A percentile compares a stretch with the other conserved stretches of the same genome.
phyloP scores from a whole-genome alignment of 768 basidiomycete genomes.

The Cyclocybe cylindracea region DNA sequence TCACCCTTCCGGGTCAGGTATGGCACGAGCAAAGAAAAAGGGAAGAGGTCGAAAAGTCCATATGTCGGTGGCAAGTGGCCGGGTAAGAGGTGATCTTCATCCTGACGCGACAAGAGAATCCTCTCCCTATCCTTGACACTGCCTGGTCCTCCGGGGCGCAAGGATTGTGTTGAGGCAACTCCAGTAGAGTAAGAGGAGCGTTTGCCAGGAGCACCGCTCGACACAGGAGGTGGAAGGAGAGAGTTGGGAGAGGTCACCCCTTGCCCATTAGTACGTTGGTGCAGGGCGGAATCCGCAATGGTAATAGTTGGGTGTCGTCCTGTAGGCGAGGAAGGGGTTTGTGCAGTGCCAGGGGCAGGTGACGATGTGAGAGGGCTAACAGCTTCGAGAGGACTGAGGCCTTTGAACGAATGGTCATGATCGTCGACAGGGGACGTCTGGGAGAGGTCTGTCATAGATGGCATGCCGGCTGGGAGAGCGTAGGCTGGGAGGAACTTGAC shows the following conservation, averaged over 20 bases:
- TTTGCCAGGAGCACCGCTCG: constrained; percentile 12
- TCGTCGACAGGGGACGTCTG: not conserved
- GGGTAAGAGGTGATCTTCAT: constrained; percentile 52
- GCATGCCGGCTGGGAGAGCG: constrained; percentile 51
- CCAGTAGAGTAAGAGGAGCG: constrained; percentile 6
- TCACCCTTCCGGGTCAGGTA: constrained; percentile 47
- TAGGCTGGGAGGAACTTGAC: constrained; percentile 75
- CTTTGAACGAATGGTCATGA: not conserved
- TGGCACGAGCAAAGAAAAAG: constrained; percentile 61
- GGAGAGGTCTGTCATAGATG: constrained; percentile 27
- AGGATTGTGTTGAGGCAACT: constrained; percentile 12
- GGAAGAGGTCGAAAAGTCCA: constrained; percentile 64
- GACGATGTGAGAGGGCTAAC: not conserved
- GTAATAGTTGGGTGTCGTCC: constrained; percentile 13
- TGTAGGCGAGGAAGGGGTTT: not conserved
- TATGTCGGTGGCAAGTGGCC: constrained; percentile 60
- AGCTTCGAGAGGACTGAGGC: not conserved
- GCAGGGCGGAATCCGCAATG: constrained; percentile 12
- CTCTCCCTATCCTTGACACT: constrained; percentile 27
- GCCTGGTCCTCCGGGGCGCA: not conserved
- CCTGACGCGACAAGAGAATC: constrained; percentile 36
- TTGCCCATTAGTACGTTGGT: constrained; percentile 8
- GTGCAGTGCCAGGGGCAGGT: not conserved
- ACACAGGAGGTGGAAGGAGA: constrained; percentile 24
- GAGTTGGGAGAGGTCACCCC: constrained; percentile 11